Base-by-base conservation (phyloP, 2,329 filamentous ascomycete genomes). In the Xylaria polymorpha region DNA sequence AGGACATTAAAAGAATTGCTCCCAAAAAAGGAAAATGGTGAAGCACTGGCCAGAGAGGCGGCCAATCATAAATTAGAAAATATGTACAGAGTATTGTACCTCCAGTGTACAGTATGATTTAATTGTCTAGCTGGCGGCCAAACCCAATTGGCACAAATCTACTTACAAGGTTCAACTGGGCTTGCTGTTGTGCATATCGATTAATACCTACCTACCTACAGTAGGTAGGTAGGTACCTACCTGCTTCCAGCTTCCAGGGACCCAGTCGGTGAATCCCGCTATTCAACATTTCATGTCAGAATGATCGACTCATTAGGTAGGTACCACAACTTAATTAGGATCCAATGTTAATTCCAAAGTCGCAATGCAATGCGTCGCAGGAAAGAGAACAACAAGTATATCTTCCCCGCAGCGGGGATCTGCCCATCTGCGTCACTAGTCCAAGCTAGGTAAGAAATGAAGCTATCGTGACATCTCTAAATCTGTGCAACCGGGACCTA, bases 51-150 rank as follows among this genome's bases (percentile, higher is more conserved):
- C 5, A 25, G 12, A 18, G 55, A 59, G 60, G 44, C 67, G 58
- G 63, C 69, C 69, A 73, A 70, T 71, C 64, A 68, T 44, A 64
- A 61, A 64, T 44, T 32, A 43, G 32, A 43, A n/a, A n/a, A n/a
- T n/a, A n/a, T n/a, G n/a, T n/a, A n/a, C n/a, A n/a, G n/a, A n/a
- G n/a, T n/a, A n/a, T n/a, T n/a, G n/a, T n/a, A n/a, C n/a, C n/a
- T n/a, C n/a, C n/a, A n/a, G n/a, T n/a, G n/a, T n/a, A n/a, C n/a
- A n/a, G n/a, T n/a, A n/a, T 22, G n/a, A 18, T 58, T 56, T 29
- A 44, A n/a, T 32, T 20, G 22, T 10, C 14, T 22, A 3, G 37
- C 14, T 2, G 35, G 25, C n/a, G 25, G 9, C 29, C 29, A 25
- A 29, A 32, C 15, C 46, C 9, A 25, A 10, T 12, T 25, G 46